These are phyloP conservation scores for Macrotyloma uniflorum DNA, from an alignment of 306 rosid genomes.

Conservation along the genomic window DNA sequence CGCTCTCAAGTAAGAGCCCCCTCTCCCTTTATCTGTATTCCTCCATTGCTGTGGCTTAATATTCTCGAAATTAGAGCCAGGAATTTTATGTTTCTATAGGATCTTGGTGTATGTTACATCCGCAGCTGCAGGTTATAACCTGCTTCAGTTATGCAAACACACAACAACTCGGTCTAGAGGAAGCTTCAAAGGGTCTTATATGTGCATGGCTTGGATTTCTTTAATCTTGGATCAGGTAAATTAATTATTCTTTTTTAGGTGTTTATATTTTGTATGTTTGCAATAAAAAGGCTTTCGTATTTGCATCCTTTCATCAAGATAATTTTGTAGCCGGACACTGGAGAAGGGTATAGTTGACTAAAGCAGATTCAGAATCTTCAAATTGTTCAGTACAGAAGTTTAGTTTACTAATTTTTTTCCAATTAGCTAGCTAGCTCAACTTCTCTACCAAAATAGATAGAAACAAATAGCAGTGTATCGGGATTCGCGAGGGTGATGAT, in stretches of 20 bases:
- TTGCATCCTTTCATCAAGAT: not conserved
- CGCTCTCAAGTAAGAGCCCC: slow-evolving; percentile 55
- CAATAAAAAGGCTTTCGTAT: not conserved
- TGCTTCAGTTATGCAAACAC: slow-evolving; percentile 57
- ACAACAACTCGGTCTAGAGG: slow-evolving; percentile 29
- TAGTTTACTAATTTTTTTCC: not conserved
- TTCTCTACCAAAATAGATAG: not conserved
- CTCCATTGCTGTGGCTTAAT: not conserved
- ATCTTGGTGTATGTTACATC: slow-evolving; percentile 54
- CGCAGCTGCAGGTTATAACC: slow-evolving; percentile 65
- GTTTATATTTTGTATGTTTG: not conserved
- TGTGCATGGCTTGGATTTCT: slow-evolving; percentile 59
- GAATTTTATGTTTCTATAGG: slow-evolving; percentile 42
- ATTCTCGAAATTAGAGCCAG: not conserved
- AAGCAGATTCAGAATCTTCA: not conserved
- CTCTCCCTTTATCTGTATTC: not conserved
- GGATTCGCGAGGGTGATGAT: not conserved
- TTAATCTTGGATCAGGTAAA: slow-evolving; percentile 77
- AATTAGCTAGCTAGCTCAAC: not conserved
- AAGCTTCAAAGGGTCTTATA: slow-evolving; percentile 16
- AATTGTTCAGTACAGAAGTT: not conserved
- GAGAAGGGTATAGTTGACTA: not conserved
- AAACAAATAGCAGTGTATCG: not conserved
- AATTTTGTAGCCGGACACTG: not conserved
- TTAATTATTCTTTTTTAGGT: not conserved